Evolutionary conservation across 2,329 filamentous ascomycete species (phyloP).

Genomic region (Chaetomiaceae sp.): DNA sequence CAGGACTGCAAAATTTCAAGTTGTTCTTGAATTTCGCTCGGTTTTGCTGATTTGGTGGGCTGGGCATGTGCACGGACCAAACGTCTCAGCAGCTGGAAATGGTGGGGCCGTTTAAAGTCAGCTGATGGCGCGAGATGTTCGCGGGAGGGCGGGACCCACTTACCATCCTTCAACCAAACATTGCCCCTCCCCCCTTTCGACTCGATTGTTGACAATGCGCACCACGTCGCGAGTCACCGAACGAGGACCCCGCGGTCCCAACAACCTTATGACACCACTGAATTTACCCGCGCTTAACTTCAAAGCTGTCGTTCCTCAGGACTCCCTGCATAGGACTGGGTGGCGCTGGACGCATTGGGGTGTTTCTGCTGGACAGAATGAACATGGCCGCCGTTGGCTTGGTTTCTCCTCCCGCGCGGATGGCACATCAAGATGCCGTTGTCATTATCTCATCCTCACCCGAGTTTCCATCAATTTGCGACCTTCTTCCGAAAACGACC

Average conservation of each 20-base stretch:
- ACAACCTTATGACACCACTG: neutral
- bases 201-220: neutral
- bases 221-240: neutral
- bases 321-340: slow-evolving; percentile 2
- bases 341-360: slow-evolving; percentile 33
- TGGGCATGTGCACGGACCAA: slow-evolving; percentile 20
- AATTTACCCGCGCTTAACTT: neutral
- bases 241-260: neutral
- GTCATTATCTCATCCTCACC: slow-evolving; percentile 47
- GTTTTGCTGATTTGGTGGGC: slow-evolving; percentile 28
- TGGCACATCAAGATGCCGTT: slow-evolving; percentile 27
- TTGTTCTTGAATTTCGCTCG: slow-evolving; percentile 25
- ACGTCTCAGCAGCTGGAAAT: neutral
- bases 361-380: slow-evolving; percentile 28
- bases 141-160: slow-evolving; percentile 11
- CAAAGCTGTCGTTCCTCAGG: slow-evolving; percentile 11
- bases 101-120: slow-evolving; percentile 24
- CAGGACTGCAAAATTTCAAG: slow-evolving; percentile 30
- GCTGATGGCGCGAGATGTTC: slow-evolving; percentile 28
- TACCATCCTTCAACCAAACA: neutral
- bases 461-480: slow-evolving; percentile 49
- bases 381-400: slow-evolving; percentile 34
- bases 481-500: slow-evolving; percentile 41
- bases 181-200: neutral
- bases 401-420: slow-evolving; percentile 23